These are phyloP conservation scores for Dentipellis fragilis DNA, from an alignment of 768 basidiomycete species.

Conservation along the genomic window DNA sequence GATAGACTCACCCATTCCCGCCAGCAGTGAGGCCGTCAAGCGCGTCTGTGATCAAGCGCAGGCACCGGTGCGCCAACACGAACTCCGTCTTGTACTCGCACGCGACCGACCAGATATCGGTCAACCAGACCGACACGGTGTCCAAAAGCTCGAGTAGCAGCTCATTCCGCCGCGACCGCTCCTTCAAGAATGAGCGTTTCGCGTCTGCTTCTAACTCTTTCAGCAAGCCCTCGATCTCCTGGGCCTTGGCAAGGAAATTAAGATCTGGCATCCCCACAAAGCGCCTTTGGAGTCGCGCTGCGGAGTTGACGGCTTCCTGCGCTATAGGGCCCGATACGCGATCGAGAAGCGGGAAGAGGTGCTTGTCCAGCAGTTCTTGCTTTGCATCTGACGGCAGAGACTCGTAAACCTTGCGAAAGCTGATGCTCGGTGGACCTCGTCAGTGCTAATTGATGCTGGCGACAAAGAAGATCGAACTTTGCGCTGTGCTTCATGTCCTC, in stretches of 20 bases:
- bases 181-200: slow-evolving; percentile 42
- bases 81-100: slow-evolving; percentile 51
- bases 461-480: too few relatives aligned
- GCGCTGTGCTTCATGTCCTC: too few relatives aligned
- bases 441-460: too few relatives aligned
- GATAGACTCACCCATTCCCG: too few relatives aligned
- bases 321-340: slow-evolving; percentile 29
- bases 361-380: slow-evolving; percentile 33
- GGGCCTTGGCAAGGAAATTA: slow-evolving; percentile 42
- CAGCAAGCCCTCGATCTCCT: slow-evolving; percentile 42
- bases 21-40: slow-evolving; percentile 16
- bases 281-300: slow-evolving; percentile 27
- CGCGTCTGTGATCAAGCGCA: slow-evolving; percentile 40
- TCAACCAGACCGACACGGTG: slow-evolving; percentile 45
- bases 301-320: slow-evolving; percentile 13
- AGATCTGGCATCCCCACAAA: slow-evolving; percentile 36
- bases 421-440: background rate
- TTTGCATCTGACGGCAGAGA: slow-evolving; percentile 23
- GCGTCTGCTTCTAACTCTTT: slow-evolving; percentile 43
- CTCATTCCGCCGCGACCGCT: slow-evolving; percentile 43
- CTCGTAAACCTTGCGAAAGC: background rate
- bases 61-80: slow-evolving; percentile 40
- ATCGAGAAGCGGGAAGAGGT: slow-evolving; percentile 38
- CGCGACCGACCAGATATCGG: slow-evolving; percentile 51
- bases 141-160: slow-evolving; percentile 46